Base-by-base conservation (phyloP, 148 eudicot genomes). In the Simmondsia chinensis region DNA sequence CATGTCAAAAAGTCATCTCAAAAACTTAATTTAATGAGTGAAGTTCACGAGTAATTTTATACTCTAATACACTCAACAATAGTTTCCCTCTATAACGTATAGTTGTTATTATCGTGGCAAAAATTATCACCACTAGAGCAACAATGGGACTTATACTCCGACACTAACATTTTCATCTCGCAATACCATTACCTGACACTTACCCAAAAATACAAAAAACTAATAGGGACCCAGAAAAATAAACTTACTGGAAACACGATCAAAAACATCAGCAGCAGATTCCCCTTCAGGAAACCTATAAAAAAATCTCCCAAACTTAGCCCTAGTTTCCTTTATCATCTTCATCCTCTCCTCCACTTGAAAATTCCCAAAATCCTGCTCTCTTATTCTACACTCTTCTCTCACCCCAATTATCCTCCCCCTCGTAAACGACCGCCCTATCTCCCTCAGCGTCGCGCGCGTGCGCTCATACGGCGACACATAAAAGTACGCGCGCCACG, bases 271-370 rank as follows among this genome's bases (percentile, higher is more conserved):
- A 39, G 95, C 95, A 35, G 88, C 88, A 19, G 97, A 91, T 42
- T 91, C 97, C 0, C 97, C 97, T 42, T 91, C 88, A 4, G 97
- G 97, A 50, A 91, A 91, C 7, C 95, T 64, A 48, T 85, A 85
- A 41, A 79, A 91, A 32, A 91, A 91, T 58, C 94, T 71, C 16
- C 97, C 95, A 27, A 73, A 91, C 43, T 61, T 65, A 48, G 71
- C 69, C 1, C 97, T 48, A 0, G 72, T 66, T 51, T 74, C 64
- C 48, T 91, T 91, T 12, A 81, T 65, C 25, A 13, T 55, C 56
- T 66, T 68, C 95, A 91, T 89, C 44, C 76, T 54, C 21, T 74
- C 78, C 33, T 66, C 74, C 11, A 69, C 80, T 59, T 85, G 95
- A 38, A 91, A 91, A 57, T 91, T 91, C 45, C 94, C 97, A 50